Percentiles rank a stretch among this genome's conserved stretches.
Evolutionary conservation across 148 eudicot genomes (phyloP).

Genomic region (Gaultheria prostrata): DNA sequence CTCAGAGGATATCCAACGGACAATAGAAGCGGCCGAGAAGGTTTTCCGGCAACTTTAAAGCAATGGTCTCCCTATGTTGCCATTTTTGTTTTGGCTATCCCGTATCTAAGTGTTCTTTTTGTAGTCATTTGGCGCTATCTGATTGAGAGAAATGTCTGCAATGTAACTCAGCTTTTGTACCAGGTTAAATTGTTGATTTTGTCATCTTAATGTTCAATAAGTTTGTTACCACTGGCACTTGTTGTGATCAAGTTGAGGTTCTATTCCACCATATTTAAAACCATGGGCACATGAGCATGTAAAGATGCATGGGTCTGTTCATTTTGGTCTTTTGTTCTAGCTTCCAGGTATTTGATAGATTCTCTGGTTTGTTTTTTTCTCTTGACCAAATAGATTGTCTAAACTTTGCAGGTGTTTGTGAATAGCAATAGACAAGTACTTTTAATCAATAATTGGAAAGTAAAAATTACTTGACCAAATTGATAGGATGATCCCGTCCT

Average conservation of each 20-base stretch:
- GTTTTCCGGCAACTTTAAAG: slow-evolving; percentile 55
- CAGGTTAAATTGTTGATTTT: slow-evolving; percentile 12
- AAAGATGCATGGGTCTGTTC: background rate
- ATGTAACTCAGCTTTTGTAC: slow-evolving; percentile 3
- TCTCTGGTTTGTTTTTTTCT: no score
- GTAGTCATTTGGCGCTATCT: background rate
- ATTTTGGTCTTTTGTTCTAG: background rate
- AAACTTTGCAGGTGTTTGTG: no score
- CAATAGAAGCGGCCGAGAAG: slow-evolving; percentile 85
- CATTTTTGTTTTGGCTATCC: background rate
- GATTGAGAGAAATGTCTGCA: slow-evolving; percentile 27
- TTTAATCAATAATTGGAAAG: no score
- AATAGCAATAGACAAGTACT: no score
- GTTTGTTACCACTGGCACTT: background rate
- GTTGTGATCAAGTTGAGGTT: background rate
- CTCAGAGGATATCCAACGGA: slow-evolving; percentile 65
- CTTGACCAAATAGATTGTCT: no score
- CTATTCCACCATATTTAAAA: background rate
- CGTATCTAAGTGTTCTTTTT: background rate
- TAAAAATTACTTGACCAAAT: no score
- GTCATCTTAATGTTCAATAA: background rate
- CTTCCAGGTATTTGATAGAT: background rate
- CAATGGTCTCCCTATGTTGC: background rate
- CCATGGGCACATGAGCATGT: background rate
- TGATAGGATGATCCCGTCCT: no score